phyloP scores from a whole-genome alignment of 2,329 filamentous ascomycete species.

The Ophiostoma australiae region DNA sequence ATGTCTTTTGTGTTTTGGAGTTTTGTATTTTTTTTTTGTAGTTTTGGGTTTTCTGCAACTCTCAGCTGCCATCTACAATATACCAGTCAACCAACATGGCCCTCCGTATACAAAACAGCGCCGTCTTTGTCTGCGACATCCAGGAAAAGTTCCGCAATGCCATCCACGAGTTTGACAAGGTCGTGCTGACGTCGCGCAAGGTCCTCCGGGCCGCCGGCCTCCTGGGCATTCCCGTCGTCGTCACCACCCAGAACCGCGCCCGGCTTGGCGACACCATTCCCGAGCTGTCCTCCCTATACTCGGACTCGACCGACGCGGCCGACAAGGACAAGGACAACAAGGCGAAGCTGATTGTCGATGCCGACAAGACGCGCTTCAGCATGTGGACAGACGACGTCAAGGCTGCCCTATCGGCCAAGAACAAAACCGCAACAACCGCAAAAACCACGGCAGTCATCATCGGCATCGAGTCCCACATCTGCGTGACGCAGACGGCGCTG shows the following conservation, averaged over 20 bases:
- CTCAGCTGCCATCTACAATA: not conserved
- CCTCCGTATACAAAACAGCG: slow-evolving; percentile 34
- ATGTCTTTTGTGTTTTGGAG: not conserved
- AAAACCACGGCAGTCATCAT: slow-evolving; percentile 62
- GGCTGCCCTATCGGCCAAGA: slow-evolving; percentile 28
- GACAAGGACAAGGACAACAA: not conserved
- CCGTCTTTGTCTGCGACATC: slow-evolving; percentile 73
- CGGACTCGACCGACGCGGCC: slow-evolving; percentile 38
- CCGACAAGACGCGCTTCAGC: slow-evolving; percentile 86
- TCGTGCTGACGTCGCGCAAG: slow-evolving; percentile 65
- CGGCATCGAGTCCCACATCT: slow-evolving; percentile 91
- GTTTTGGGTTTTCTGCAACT: not conserved
- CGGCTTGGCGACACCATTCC: slow-evolving; percentile 76
- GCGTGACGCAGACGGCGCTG: slow-evolving; percentile 84
- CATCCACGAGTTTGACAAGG: slow-evolving; percentile 79
- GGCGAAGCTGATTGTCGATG: slow-evolving; percentile 37
- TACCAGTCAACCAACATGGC: not conserved
- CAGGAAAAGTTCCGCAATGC: slow-evolving; percentile 86
- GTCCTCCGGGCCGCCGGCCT: slow-evolving; percentile 59
- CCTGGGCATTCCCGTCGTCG: slow-evolving; percentile 71
- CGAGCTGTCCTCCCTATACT: slow-evolving; percentile 55
- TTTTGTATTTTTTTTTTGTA: not conserved
- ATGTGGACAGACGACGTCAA: slow-evolving; percentile 73
- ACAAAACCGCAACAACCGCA: too few relatives aligned
- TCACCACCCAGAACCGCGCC: slow-evolving; percentile 77